These are phyloP conservation scores for Phytophthora macrochlamydospora DNA, from an alignment of 352 stramenopile genomes.

Conservation along the genomic window DNA sequence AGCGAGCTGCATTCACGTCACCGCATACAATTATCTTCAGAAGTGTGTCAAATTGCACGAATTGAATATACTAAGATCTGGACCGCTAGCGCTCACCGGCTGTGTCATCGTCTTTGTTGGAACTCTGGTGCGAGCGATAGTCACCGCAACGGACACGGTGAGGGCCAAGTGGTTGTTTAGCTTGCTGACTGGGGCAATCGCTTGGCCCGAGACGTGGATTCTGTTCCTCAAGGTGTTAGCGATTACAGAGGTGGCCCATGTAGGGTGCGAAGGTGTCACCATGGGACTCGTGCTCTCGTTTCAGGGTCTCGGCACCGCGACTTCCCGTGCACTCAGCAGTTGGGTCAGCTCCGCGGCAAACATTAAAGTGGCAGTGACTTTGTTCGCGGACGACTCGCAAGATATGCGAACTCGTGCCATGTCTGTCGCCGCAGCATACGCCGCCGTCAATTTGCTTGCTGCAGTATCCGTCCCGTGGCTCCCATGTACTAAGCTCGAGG, in stretches of 20 bases:
- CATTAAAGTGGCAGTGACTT: slow-evolving; percentile 17
- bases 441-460: slow-evolving; percentile 36
- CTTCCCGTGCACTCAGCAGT: slow-evolving; percentile 27
- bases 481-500: slow-evolving; percentile 44
- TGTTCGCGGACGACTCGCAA: slow-evolving; percentile 31
- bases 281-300: slow-evolving; percentile 58
- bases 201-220: slow-evolving; percentile 47
- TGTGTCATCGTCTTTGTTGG: slow-evolving; percentile 32
- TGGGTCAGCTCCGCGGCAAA: slow-evolving; percentile 35
- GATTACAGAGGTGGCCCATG: slow-evolving; percentile 58
- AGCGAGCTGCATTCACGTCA: no score
- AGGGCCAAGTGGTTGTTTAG: slow-evolving; percentile 54
- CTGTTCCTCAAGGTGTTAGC: slow-evolving; percentile 46
- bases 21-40: no score
- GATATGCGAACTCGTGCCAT: slow-evolving; percentile 34
- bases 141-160: slow-evolving; percentile 40
- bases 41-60: no score
- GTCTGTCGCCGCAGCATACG: slow-evolving; percentile 20
- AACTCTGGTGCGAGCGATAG: slow-evolving; percentile 34
- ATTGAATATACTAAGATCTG: no score
- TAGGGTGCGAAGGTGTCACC: slow-evolving; percentile 56
- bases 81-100: slow-evolving; percentile 34
- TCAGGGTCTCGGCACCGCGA: slow-evolving; percentile 41
- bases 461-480: slow-evolving; percentile 28
- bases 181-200: slow-evolving; percentile 27